These are phyloP conservation scores for Melastoma malabathricum DNA, from an alignment of 345 rosid species.

Conservation along the genomic window DNA sequence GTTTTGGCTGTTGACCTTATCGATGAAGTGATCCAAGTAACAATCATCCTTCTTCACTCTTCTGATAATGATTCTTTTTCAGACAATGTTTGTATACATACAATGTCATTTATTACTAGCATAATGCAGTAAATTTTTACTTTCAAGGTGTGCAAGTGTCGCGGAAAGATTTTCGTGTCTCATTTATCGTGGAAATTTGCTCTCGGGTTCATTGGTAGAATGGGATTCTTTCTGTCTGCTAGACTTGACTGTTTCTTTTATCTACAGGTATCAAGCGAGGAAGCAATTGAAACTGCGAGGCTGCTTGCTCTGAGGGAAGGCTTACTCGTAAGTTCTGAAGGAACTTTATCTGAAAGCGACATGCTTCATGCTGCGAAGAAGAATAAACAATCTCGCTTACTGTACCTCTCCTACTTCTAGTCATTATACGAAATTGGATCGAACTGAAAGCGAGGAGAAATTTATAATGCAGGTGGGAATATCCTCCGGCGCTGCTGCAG, in stretches of 20 bases:
- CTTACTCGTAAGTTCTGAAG: constrained; percentile 20
- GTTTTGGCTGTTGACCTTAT: constrained; percentile 29
- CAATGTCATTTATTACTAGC: too few species aligned
- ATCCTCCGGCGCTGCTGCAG: constrained; percentile 55
- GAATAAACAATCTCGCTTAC: background rate
- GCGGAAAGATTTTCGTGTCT: too few species aligned
- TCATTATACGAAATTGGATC: too few species aligned
- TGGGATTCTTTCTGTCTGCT: background rate
- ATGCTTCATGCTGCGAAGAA: background rate
- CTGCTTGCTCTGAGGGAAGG: constrained; percentile 51
- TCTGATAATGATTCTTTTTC: constrained; percentile 1
- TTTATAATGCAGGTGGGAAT: constrained; percentile 42
- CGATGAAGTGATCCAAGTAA: constrained; percentile 39
- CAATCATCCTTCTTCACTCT: constrained; percentile 4
- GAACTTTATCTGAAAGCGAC: background rate
- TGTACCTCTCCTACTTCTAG: background rate
- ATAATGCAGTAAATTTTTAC: too few species aligned
- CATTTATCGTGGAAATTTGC: too few species aligned
- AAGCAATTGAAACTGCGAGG: constrained; percentile 43
- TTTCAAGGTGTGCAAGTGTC: too few species aligned
- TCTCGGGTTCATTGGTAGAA: too few species aligned
- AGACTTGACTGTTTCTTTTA: background rate
- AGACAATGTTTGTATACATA: background rate
- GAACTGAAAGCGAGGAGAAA: background rate
- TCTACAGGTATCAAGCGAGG: constrained; percentile 43